A percentile compares a stretch with the other conserved stretches of the same genome.
Evolutionary conservation across 163 green algal species (phyloP).

Genomic region (Chloromonas sp.): DNA sequence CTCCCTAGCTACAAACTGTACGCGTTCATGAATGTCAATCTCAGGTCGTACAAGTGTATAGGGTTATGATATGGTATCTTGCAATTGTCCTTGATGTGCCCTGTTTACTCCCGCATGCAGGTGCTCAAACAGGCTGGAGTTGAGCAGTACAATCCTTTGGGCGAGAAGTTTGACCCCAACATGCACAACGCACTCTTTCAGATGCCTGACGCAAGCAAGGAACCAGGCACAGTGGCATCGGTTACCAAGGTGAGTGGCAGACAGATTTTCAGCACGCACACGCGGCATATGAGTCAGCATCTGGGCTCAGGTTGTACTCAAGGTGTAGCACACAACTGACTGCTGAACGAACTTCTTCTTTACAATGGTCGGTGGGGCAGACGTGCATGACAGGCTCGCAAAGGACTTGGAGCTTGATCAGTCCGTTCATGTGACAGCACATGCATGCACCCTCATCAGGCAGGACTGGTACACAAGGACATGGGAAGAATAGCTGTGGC

Average conservation of each 20-base stretch:
- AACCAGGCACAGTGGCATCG: slow-evolving; percentile 69
- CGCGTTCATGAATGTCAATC: too few relatives aligned
- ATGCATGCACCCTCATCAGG: too few relatives aligned
- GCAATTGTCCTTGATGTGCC: not conserved
- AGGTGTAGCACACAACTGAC: too few relatives aligned
- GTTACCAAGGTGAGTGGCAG: slow-evolving; percentile 74
- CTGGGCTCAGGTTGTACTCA: not conserved
- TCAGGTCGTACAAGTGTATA: too few relatives aligned
- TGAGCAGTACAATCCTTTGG: slow-evolving; percentile 52
- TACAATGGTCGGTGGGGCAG: not conserved
- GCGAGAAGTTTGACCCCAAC: slow-evolving; percentile 91
- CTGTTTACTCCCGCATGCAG: slow-evolving; percentile 26
- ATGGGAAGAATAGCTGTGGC: not conserved
- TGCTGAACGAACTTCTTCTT: too few relatives aligned
- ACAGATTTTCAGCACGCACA: not conserved
- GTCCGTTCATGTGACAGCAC: too few relatives aligned
- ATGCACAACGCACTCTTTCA: slow-evolving; percentile 89
- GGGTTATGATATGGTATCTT: not conserved
- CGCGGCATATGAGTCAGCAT: not conserved
- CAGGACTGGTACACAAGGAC: too few relatives aligned
- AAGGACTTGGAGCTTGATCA: too few relatives aligned
- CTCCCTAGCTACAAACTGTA: too few relatives aligned
- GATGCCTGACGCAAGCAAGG: slow-evolving; percentile 66
- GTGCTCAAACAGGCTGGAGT: slow-evolving; percentile 72
- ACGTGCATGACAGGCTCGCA: not conserved